Conservation (phyloP, 805 yeast species). For the Candida easanensis region DNA sequence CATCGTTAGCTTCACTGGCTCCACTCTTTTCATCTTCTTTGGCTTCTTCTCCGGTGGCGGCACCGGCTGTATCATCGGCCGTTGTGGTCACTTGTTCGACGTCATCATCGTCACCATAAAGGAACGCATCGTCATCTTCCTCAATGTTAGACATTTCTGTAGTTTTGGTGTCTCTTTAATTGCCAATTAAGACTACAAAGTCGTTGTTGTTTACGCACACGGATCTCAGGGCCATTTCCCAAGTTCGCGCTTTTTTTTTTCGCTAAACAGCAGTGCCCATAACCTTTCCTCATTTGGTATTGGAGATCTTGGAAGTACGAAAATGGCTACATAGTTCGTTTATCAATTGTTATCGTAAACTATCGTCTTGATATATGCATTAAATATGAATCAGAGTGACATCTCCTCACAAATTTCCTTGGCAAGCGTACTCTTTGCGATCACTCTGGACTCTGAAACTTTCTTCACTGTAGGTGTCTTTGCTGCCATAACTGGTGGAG, state of each 20-base stretch:
- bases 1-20: slow-evolving; percentile 11
- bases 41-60: slow-evolving; percentile 21
- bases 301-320: too few species aligned
- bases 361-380: too few species aligned
- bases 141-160: slow-evolving; percentile 25
- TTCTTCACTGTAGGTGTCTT: background rate
- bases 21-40: slow-evolving; percentile 17
- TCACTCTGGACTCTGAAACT: slow-evolving; percentile 9
- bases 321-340: too few species aligned
- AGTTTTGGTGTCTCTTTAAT: too few species aligned
- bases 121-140: slow-evolving; percentile 68
- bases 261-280: too few species aligned
- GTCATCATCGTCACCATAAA: slow-evolving; percentile 26
- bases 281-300: too few species aligned
- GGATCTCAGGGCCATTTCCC: too few species aligned
- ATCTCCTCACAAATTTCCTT: slow-evolving; percentile 17
- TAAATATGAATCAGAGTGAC: slow-evolving; percentile 27
- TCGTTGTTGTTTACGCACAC: too few species aligned
- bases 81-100: background rate
- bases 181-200: too few species aligned
- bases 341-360: too few species aligned
- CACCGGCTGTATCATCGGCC: background rate
- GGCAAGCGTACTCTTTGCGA: slow-evolving; percentile 11
- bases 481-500: background rate
- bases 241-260: too few species aligned